Base-by-base conservation (phyloP, 495 filamentous ascomycete genomes). In the Oidiodendron maius region DNA sequence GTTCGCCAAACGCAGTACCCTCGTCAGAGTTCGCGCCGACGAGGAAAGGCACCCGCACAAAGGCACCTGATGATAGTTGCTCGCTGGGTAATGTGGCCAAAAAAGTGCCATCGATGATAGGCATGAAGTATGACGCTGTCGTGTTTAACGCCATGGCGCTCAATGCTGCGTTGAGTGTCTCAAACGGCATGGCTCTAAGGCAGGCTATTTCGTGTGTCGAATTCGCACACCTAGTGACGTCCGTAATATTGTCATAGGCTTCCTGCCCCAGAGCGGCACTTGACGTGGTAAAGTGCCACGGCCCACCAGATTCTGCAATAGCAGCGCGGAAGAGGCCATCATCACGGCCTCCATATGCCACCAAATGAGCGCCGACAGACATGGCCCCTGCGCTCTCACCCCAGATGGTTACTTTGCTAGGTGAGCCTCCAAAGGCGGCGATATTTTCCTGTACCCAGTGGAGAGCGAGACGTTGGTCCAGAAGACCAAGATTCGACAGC, bases 371-470 rank as follows among this genome's bases (percentile, higher is more conserved):
- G 11, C 48, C 54, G 5, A 82, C 57, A 46, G 68, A 72, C 0
- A 74, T 78, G 3, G 71, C 85, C 26, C 86, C 86, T 4, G 85
- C 83, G 12, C 80, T 84, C 48, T 88, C 80, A 9, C 87, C 87
- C 52, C 76, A 73, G 12, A 90, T 73, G 0, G 87, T 91, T 23
- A 90, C 77, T 45, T 72, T 67, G 15, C 60, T 51, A 2, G 77
- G 71, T 55, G 90, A 80, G 75, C 78, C 86, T 3, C 73, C 84
- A 54, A 91, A 89, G 2, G 72, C 66, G 44, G 67, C 64, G 51
- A 89, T 87, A 54, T 88, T 69, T 50, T 79, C 70, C 48, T 85
- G 75, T 21, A 88, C 75, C 85, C 86, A 89, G 48, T 87, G 62
- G n/a, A 89, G 66, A 9, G 81, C 84, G 22, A 82, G 68, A 38